Conservation (phyloP, 2,329 filamentous ascomycete species). For the Fusarium abutilonis region DNA sequence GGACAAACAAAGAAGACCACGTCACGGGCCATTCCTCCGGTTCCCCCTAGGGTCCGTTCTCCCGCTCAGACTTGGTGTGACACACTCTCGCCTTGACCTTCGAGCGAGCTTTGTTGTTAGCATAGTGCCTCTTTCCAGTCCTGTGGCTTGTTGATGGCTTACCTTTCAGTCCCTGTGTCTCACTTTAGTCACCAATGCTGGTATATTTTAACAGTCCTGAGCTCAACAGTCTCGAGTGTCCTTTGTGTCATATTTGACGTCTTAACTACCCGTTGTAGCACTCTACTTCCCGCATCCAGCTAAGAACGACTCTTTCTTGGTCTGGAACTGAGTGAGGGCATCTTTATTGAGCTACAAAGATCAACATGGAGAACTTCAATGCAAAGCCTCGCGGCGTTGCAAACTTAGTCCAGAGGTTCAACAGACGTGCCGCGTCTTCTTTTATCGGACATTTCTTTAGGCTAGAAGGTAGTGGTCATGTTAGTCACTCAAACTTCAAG, state of each 20-base stretch:
- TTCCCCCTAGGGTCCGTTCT: background rate
- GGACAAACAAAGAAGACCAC: background rate
- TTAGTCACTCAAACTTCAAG: slow-evolving; percentile 4
- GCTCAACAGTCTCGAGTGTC: background rate
- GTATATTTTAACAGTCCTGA: background rate
- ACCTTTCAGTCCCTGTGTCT: too few species aligned
- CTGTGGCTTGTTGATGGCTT: slow-evolving; percentile 1
- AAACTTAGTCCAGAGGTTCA: slow-evolving; percentile 5
- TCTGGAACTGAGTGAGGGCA: too few species aligned
- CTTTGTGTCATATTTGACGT: background rate
- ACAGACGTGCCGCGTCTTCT: slow-evolving; percentile 10
- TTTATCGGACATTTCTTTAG: slow-evolving; percentile 31
- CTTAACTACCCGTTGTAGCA: background rate
- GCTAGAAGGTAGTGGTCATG: slow-evolving; percentile 31
- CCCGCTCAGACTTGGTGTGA: background rate
- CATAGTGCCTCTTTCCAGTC: background rate
- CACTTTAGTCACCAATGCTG: background rate
- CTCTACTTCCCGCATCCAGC: background rate
- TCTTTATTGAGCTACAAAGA: background rate
- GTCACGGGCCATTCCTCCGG: background rate
- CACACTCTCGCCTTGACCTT: background rate
- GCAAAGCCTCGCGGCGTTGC: slow-evolving; percentile 1
- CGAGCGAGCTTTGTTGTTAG: background rate
- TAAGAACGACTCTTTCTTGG: background rate
- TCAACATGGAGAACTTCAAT: slow-evolving; percentile 12